These are phyloP conservation scores for Raddia distichophylla DNA, from an alignment of 176 grass and related monocot species.

Conservation along the genomic window DNA sequence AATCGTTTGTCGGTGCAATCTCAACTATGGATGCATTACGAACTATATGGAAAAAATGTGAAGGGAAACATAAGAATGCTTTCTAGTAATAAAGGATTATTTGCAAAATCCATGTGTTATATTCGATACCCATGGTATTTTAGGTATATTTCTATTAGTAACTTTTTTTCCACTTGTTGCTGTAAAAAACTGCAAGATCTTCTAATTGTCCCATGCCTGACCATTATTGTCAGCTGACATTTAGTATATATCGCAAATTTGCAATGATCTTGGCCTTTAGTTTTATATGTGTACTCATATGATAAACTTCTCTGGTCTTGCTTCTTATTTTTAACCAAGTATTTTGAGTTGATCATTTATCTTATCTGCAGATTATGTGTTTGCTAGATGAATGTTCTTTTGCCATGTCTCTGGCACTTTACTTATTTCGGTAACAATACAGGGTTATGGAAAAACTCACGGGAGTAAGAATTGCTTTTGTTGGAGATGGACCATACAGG, in stretches of 20 bases:
- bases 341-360: conserved; percentile 2
- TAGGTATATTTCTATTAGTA: conserved; percentile 11
- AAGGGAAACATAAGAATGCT: background rate
- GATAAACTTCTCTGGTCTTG: background rate
- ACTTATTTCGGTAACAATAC: conserved; percentile 42
- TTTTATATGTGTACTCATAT: background rate
- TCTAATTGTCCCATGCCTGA: background rate
- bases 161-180: conserved; percentile 12
- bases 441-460: conserved; percentile 93
- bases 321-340: conserved; percentile 9
- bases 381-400: conserved; percentile 26
- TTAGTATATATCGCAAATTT: conserved; percentile 4
- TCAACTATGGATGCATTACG: conserved; percentile 1
- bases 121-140: conserved; percentile 25
- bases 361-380: background rate
- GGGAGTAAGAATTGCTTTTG: conserved; percentile 91
- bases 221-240: conserved; percentile 19
- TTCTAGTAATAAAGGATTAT: conserved; percentile 15
- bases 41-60: conserved; percentile 16
- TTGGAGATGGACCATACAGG: conserved; percentile 94
- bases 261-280: conserved; percentile 13
- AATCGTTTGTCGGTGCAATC: background rate
- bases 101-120: conserved; percentile 5
- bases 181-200: background rate
- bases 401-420: conserved; percentile 26